These are phyloP conservation scores for Lasiosphaeria hispida DNA, from an alignment of 495 filamentous ascomycete species.

Conservation along the genomic window DNA sequence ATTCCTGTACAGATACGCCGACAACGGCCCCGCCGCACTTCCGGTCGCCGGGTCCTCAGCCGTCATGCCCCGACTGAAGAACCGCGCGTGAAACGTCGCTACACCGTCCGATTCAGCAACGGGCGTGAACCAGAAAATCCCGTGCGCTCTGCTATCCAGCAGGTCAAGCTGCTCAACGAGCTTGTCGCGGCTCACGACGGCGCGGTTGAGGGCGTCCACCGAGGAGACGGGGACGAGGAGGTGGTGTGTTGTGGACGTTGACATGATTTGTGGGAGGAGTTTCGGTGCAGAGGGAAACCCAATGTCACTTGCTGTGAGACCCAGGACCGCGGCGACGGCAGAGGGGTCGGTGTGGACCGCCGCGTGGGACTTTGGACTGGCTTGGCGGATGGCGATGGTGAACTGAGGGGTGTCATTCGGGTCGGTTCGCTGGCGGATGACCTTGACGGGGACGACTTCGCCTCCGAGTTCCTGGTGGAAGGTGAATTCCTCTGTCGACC, in stretches of 20 bases:
- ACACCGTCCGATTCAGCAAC: background rate
- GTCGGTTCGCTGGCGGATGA: background rate
- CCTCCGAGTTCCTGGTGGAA: slow-evolving; percentile 16
- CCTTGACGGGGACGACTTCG: background rate
- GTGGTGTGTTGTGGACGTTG: slow-evolving; percentile 14
- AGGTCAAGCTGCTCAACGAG: slow-evolving; percentile 6
- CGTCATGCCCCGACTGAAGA: slow-evolving; percentile 16
- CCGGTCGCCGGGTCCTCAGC: slow-evolving; percentile 16
- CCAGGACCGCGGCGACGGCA: background rate
- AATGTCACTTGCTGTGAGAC: background rate
- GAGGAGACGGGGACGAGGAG: slow-evolving; percentile 9
- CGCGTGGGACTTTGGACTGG: background rate
- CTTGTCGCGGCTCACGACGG: background rate
- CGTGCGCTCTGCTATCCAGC: slow-evolving; percentile 3
- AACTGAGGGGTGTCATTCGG: background rate
- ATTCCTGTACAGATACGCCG: slow-evolving; percentile 12
- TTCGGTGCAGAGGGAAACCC: background rate
- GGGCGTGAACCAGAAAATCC: slow-evolving; percentile 8
- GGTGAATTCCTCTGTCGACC: background rate
- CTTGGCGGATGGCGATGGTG: slow-evolving; percentile 6
- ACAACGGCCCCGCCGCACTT: slow-evolving; percentile 13
- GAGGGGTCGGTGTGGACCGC: background rate
- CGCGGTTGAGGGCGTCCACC: slow-evolving; percentile 8
- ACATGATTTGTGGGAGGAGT: slow-evolving; percentile 6
- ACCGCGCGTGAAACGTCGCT: slow-evolving; percentile 7